Base-by-base conservation (phyloP, 768 basidiomycete species). In the Calocera viscosa region DNA sequence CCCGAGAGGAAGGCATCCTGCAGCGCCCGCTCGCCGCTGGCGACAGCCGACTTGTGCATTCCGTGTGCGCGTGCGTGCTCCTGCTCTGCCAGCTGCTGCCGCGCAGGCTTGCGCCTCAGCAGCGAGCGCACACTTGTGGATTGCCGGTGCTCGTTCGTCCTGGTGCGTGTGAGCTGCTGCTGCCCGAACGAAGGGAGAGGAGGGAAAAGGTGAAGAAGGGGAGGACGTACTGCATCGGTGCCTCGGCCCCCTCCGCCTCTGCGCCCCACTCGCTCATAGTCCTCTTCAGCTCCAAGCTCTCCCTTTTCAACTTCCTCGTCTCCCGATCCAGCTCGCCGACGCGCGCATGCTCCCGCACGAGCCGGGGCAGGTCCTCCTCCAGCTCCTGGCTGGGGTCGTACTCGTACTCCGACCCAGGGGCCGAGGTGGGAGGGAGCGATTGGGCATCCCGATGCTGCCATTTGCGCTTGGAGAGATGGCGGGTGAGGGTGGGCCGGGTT, bases 271-370 rank as follows among this genome's bases (percentile, higher is more conserved):
- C 53, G 53, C 26, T 28, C 53, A 60, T 11, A 11, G 53, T 60
- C 30, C 53, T 60, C 53, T 32, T 60, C 53, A 60, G 53, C 53
- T 60, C 53, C 53, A 60, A 32, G 22, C 53, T 60, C 53, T 60
- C 53, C 26, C 53, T 26, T 10, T 26, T 19, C 11, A 60, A 32
- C 53, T 10, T 28, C 53, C 22, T 5, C 2, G 26, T 60, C 5
- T 30, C 53, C 26, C 26, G 14, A 7, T 32, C 26, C 26, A 60
- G 53, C 53, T 60, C 43, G 5, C 43, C 24, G 8, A 24, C 19
- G 43, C 19, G 19, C 16, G 43, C 43, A 24, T 24, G 19, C 16
- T 17, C 16, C 30, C 53, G 24, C 10, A 60, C 53, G 5, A 60
- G 26, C 10, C 53, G 2, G 26, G 26, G 26, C 24, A 60, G 30